Conservation (phyloP, 75 land plant species). For the Adiantum capillusveneris region DNA sequence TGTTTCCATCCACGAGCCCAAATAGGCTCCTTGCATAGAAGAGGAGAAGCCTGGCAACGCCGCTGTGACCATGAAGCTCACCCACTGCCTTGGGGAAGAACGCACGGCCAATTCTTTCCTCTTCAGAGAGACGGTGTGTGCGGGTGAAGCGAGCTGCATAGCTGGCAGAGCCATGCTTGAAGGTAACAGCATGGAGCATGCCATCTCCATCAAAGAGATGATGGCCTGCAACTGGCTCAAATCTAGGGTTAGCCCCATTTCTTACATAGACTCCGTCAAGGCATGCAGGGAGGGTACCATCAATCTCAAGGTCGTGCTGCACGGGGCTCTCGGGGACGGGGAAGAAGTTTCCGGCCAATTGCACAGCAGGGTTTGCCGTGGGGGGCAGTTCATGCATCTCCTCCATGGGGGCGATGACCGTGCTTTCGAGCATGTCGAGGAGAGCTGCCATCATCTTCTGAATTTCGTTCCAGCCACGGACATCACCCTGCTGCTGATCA, state of each 20-base stretch:
- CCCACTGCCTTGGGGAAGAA: constrained; percentile 28
- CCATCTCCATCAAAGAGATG: constrained; percentile 93
- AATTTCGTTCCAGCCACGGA: constrained; percentile 42
- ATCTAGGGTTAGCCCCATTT: constrained; percentile 80
- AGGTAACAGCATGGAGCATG: constrained; percentile 72
- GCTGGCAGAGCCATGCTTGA: constrained; percentile 42
- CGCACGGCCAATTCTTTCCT: constrained; percentile 17
- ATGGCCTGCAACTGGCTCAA: constrained; percentile 70
- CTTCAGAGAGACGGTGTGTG: constrained; percentile 18
- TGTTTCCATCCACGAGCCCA: constrained; percentile 24
- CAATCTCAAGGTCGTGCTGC: constrained; percentile 24
- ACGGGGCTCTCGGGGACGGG: constrained; percentile 67
- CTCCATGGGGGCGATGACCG: constrained; percentile 36
- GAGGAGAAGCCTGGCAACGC: constrained; percentile 17
- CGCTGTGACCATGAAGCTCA: constrained; percentile 34
- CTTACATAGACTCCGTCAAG: constrained; percentile 73
- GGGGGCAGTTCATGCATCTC: constrained; percentile 41
- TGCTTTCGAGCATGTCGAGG: constrained; percentile 42
- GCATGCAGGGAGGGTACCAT: constrained; percentile 59
- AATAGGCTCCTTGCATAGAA: constrained; percentile 9
- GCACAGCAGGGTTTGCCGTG: constrained; percentile 59
- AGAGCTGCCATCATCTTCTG: constrained; percentile 45
- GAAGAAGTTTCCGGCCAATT: constrained; percentile 71
- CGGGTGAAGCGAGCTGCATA: constrained; percentile 30
- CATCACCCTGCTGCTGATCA: background rate